A percentile compares a stretch with the other conserved stretches of the same genome.
Evolutionary conservation across 2,329 filamentous ascomycete genomes (phyloP).

Genomic region (Arthrinium phaeospermum): DNA sequence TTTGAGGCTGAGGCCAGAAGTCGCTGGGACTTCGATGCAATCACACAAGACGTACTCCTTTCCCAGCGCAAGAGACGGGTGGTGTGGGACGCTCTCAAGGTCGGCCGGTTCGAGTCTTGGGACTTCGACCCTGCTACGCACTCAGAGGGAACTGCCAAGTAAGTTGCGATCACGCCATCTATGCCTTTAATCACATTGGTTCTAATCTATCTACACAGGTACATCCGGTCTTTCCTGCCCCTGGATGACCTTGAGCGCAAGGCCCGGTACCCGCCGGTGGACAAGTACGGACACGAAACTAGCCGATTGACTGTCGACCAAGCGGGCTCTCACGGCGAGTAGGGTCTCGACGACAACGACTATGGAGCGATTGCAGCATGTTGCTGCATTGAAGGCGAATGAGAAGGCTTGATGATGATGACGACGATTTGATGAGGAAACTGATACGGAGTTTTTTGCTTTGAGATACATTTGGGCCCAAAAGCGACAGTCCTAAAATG

Average conservation of each 20-base stretch:
- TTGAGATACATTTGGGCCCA: not conserved
- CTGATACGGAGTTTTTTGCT: not conserved
- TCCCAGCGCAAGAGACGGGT: conserved; percentile 82
- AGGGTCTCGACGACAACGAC: conserved; percentile 22
- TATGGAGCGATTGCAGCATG: not conserved
- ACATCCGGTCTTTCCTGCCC: conserved; percentile 83
- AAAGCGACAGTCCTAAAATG: conserved; percentile 6
- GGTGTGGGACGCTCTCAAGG: conserved; percentile 79
- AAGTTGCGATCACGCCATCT: conserved; percentile 37
- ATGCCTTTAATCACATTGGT: not conserved
- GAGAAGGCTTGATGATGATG: not conserved
- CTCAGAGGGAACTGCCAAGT: conserved; percentile 72
- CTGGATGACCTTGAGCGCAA: conserved; percentile 81
- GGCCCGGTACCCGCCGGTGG: conserved; percentile 73
- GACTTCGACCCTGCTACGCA: conserved; percentile 72
- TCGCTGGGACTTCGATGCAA: conserved; percentile 82
- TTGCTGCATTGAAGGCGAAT: not conserved
- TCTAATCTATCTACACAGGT: conserved; percentile 53
- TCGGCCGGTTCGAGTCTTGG: conserved; percentile 81
- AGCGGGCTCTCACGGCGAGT: conserved; percentile 51
- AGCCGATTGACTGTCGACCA: conserved; percentile 47
- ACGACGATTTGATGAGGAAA: not conserved
- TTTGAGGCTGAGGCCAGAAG: conserved; percentile 76
- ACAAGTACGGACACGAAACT: conserved; percentile 58
- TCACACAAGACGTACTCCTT: conserved; percentile 74